Base-by-base conservation (phyloP, 441 rosid genomes). In the Gossypium lobatum region DNA sequence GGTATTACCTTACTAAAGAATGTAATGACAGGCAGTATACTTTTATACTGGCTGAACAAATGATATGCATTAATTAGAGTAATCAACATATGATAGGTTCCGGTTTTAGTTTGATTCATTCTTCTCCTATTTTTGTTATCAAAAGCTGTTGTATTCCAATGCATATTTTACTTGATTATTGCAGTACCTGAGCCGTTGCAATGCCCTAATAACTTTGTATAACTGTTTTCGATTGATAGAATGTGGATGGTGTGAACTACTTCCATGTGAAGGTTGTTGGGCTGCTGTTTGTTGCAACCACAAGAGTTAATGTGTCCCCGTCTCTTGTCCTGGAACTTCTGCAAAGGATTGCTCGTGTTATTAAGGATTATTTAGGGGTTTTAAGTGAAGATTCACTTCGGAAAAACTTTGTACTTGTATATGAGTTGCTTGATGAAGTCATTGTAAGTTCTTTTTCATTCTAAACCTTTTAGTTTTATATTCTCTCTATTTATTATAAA, bases 271-370 rank as follows among this genome's bases (percentile, higher is more conserved):
- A 82, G 73, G 96, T 92, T 72, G 94, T 88, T 77, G 97, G 98
- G 37, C 81, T 95, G 8, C 74, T 92, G 68, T 95, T 92, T 76
- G 98, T 92, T 59, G 97, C 98, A 5, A 92, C 97, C 57, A 92
- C 97, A 3, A 88, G 98, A 75, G 88, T 89, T 66, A 95, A 95
- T 10, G 85, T 87, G 55, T 89, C 98, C 21, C 97, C 98, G 34
- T 91, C 98, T 75, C 89, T 95, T 76, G 93, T 91, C 60, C 79
- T 95, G 96, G 98, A 95, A 90, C 94, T 95, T 79, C 81, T 95
- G 34, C 98, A 95, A 83, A 88, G 98, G 88, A 82, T 89, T 14
- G 96, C 98, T 48, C 93, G 97, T 23, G 98, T 95, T 70, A 91
- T 93, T 79, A 95, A 95, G 78, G 98, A 92, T 78, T 95, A 95